Percentiles rank a stretch among this genome's conserved stretches.
Evolutionary conservation across 192 early-diverging fungal genomes (phyloP).

Genomic region (Coemansia interrupta): DNA sequence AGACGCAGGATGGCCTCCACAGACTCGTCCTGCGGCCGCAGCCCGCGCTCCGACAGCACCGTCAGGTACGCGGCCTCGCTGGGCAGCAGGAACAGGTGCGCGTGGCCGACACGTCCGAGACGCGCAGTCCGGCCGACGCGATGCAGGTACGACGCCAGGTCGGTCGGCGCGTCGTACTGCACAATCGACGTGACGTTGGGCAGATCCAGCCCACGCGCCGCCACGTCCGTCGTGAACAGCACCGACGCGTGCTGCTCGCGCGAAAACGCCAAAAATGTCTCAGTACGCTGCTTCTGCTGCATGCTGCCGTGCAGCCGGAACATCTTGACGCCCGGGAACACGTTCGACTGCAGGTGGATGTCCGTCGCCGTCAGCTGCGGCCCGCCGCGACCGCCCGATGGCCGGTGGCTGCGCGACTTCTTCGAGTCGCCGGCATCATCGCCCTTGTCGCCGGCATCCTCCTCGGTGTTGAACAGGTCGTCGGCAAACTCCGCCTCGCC

Average conservation of each 20-base stretch:
- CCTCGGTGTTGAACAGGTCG: constrained; percentile 40
- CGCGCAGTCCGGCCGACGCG: constrained; percentile 96
- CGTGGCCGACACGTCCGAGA: constrained; percentile 82
- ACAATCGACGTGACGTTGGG: constrained; percentile 88
- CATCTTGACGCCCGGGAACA: constrained; percentile 68
- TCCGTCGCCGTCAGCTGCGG: constrained; percentile 40
- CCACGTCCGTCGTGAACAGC: constrained; percentile 94
- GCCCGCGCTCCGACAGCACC: constrained; percentile 62
- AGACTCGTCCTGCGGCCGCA: constrained; percentile 60
- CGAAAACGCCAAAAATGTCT: constrained; percentile 72
- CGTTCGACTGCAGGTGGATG: constrained; percentile 39
- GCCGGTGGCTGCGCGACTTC: constrained; percentile 6
- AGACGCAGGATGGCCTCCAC: constrained; percentile 56
- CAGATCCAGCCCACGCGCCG: constrained; percentile 95
- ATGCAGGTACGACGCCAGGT: constrained; percentile 93
- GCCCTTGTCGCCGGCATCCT: constrained; percentile 6
- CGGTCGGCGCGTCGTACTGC: constrained; percentile 95
- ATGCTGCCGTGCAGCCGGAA: constrained; percentile 89
- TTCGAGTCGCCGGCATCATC: constrained; percentile 26
- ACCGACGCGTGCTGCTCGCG: constrained; percentile 59
- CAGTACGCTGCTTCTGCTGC: constrained; percentile 72
- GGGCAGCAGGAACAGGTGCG: constrained; percentile 82
- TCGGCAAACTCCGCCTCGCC: constrained; percentile 51
- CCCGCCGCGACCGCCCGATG: constrained; percentile 7
- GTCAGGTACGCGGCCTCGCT: constrained; percentile 77